These are phyloP conservation scores for Paecilomyces sp. DNA, from an alignment of 2,329 filamentous ascomycete species.

Conservation along the genomic window DNA sequence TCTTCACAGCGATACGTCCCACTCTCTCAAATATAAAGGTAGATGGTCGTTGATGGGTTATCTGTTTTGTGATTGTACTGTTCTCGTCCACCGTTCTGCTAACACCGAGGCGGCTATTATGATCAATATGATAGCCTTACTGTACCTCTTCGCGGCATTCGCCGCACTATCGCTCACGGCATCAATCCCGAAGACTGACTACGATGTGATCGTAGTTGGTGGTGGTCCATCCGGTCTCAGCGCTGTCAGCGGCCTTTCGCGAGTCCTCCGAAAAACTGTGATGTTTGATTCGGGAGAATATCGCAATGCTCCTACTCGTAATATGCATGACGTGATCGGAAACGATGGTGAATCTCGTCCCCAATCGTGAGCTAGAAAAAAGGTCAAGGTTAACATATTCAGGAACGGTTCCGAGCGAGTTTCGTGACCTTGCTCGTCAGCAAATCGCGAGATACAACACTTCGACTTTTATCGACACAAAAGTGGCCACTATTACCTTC, in stretches of 20 bases:
- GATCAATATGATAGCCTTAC: too few relatives aligned
- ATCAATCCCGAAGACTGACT: conserved; percentile 22
- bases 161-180: neutral
- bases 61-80: too few relatives aligned
- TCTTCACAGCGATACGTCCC: too few relatives aligned
- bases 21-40: too few relatives aligned
- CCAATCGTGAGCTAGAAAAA: neutral
- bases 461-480: conserved; percentile 45
- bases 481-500: conserved; percentile 34
- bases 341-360: conserved; percentile 44
- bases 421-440: conserved; percentile 47
- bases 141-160: too few relatives aligned
- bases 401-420: conserved; percentile 51
- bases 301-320: conserved; percentile 49
- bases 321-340: conserved; percentile 57
- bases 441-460: conserved; percentile 46
- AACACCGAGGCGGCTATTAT: too few relatives aligned
- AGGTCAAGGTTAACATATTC: neutral
- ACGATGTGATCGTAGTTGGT: conserved; percentile 52
- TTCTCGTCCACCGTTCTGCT: too few relatives aligned
- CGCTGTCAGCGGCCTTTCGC: conserved; percentile 51
- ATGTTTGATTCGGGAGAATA: conserved; percentile 55
- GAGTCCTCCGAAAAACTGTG: conserved; percentile 49
- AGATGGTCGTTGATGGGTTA: too few relatives aligned
- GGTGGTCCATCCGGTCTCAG: conserved; percentile 52